Base-by-base conservation (phyloP, 768 basidiomycete species). In the Tulasnella sp. region DNA sequence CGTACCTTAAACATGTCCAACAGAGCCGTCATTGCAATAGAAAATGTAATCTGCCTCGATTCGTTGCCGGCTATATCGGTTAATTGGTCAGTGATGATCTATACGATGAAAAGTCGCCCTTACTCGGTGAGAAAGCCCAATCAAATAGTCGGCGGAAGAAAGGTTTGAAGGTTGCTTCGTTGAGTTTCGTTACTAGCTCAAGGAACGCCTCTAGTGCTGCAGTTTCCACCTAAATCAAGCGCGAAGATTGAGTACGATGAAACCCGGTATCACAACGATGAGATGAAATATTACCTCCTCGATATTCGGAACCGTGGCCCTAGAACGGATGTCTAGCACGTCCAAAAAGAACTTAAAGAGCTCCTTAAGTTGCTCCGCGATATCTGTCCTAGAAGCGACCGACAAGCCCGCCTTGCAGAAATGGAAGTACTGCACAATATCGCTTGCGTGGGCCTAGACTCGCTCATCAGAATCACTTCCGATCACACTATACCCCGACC, bases 91-190 rank as follows among this genome's bases (percentile, higher is more conserved):
- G 46, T 50, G 4, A 58, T 20, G 14, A 9, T 50, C 20, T 22
- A 20, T 6, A 50, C 22, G 12, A 50, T 50, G 16, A 50, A 18
- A 18, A 50, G 22, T 6, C 48, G 12, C 11, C 34, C 22, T 14
- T 42, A 79, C 78, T 89, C 80, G 88, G 87, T 0, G 89, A 89
- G 83, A 96, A 96, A 0, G 96, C 96, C 98, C 98, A 99, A 84
- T 99, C 98, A 83, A 95, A 96, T 80, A 97, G 86, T 78, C 92
- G 92, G 78, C 96, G 92, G 90, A 98, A 97, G 22, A 98, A 87
- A 0, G 97, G 96, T 82, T 92, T 90, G 91, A 99, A 99, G 0
- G 93, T 90, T 0, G 91, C 91, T 83, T 99, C 98, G 84, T 97
- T 98, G 77, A 99, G 88, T 86, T 98, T 98, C 78, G 95, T 91